Percentiles rank a stretch among this genome's conserved stretches.
These are phyloP conservation scores for Hamamelis virginiana DNA, from an alignment of 164 flowering plant species.

Conservation along the genomic window DNA sequence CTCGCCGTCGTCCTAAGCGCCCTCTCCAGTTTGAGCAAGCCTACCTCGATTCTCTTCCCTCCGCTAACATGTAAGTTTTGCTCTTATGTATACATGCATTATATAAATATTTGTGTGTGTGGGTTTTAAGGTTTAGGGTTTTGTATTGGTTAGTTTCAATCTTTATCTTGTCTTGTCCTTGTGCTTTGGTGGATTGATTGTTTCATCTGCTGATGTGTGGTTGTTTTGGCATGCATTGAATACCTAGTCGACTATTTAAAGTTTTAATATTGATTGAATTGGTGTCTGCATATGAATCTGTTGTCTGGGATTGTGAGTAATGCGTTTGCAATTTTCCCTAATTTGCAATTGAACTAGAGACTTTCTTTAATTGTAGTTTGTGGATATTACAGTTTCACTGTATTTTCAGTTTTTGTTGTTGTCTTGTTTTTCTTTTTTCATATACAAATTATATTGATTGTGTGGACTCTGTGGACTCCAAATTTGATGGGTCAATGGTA, in stretches of 20 bases:
- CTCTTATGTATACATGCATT: background rate
- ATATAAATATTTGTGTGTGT: background rate
- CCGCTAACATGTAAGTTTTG: constrained; percentile 73
- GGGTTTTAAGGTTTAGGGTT: constrained; percentile 7
- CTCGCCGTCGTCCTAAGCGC: constrained; percentile 66
- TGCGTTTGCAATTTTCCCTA: no score
- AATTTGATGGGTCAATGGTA: no score
- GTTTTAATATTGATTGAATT: no score
- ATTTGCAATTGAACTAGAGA: background rate
- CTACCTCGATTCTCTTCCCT: constrained; percentile 85
- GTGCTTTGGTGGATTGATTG: background rate
- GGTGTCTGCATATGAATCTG: no score
- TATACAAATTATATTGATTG: background rate
- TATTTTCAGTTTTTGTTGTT: no score
- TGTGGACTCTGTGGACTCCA: background rate
- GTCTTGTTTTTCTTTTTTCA: no score
- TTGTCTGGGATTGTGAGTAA: no score
- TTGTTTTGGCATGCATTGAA: background rate
- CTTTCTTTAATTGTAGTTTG: background rate
- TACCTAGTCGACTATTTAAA: no score
- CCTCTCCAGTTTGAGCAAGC: constrained; percentile 97
- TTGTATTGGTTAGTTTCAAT: background rate
- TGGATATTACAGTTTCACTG: background rate
- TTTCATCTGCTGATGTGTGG: background rate
- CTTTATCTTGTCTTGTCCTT: no score